These are phyloP conservation scores for Phalaenopsis aphrodite DNA, from an alignment of 106 monocot species.

Conservation along the genomic window DNA sequence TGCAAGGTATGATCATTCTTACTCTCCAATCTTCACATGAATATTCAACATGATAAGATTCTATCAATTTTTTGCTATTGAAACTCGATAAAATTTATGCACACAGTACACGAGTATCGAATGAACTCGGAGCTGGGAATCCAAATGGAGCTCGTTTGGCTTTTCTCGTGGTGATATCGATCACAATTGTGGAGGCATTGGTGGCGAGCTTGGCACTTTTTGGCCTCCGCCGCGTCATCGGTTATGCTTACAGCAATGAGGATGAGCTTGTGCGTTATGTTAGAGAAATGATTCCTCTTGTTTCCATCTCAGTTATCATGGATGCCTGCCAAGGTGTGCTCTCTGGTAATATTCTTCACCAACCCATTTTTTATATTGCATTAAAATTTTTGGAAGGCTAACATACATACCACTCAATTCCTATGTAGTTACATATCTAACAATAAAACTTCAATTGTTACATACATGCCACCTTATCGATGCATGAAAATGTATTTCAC, in stretches of 20 bases:
- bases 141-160: conserved; percentile 26
- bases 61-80: neutral
- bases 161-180: conserved; percentile 28
- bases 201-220: conserved; percentile 28
- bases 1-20: conserved; percentile 12
- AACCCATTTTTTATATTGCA: neutral
- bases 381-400: too few relatives aligned
- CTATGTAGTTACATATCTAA: too few relatives aligned
- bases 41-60: too few relatives aligned
- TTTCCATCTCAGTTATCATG: conserved; percentile 36
- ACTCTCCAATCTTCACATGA: neutral
- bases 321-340: conserved; percentile 44
- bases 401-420: too few relatives aligned
- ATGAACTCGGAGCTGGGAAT: conserved; percentile 18
- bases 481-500: too few relatives aligned
- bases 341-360: conserved; percentile 25
- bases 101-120: conserved; percentile 20
- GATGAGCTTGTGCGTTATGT: conserved; percentile 43
- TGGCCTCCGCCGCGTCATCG: conserved; percentile 16
- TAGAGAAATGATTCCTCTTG: conserved; percentile 32
- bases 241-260: conserved; percentile 53
- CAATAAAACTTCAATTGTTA: too few relatives aligned
- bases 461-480: too few relatives aligned
- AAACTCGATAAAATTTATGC: neutral
- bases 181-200: conserved; percentile 24